Percentiles rank a stretch among this genome's conserved stretches.
Conservation (phyloP, 768 basidiomycete species). For the Russula abietina region DNA sequence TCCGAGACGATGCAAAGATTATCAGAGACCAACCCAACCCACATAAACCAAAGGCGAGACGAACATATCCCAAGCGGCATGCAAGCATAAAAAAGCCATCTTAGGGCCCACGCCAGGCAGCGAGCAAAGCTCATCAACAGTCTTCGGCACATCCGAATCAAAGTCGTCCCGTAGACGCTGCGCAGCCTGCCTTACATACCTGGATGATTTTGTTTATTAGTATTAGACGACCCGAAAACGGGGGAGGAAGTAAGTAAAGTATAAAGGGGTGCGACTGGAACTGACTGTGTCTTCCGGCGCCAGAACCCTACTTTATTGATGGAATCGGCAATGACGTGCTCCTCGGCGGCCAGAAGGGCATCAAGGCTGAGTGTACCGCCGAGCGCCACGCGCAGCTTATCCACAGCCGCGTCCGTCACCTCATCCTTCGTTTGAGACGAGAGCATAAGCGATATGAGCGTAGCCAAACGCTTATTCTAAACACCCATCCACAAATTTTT, state of each 20-base stretch:
- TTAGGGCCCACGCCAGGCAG: constrained; percentile 93
- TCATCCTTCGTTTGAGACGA: constrained; percentile 95
- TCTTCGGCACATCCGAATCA: constrained; percentile 80
- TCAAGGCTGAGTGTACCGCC: constrained; percentile 76
- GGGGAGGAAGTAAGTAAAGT: background rate
- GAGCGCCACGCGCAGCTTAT: constrained; percentile 62
- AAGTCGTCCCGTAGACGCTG: constrained; percentile 63
- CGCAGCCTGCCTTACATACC: constrained; percentile 73
- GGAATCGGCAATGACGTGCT: constrained; percentile 57
- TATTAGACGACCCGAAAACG: too few relatives aligned
- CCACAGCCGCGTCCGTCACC: constrained; percentile 74
- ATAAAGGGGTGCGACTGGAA: constrained; percentile 30
- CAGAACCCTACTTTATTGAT: constrained; percentile 93
- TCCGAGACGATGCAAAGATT: background rate
- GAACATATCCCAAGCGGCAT: constrained; percentile 79
- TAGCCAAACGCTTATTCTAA: constrained; percentile 76
- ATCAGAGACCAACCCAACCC: background rate
- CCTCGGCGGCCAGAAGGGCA: constrained; percentile 59
- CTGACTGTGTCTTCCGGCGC: constrained; percentile 77
- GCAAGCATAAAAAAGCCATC: constrained; percentile 86
- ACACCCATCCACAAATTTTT: too few relatives aligned
- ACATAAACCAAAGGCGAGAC: constrained; percentile 26
- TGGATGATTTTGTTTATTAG: constrained; percentile 31
- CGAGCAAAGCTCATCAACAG: constrained; percentile 80
- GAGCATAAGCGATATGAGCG: constrained; percentile 89